Conservation (phyloP, 2,329 filamentous ascomycete species). For the Stachybotrys echinatus region DNA sequence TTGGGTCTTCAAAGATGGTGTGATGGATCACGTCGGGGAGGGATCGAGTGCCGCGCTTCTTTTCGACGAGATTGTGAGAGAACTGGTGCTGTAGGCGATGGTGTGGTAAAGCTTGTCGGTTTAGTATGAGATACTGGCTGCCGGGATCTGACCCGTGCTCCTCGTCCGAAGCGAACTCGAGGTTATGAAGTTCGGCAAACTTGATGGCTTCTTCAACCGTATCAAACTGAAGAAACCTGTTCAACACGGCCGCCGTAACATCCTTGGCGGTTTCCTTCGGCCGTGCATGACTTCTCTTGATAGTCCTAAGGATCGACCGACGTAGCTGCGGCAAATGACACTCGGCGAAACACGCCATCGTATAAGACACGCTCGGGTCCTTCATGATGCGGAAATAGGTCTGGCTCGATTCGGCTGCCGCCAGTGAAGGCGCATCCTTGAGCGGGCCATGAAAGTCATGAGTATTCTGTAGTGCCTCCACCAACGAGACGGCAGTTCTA, state of each 20-base stretch:
- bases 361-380: slow-evolving; percentile 54
- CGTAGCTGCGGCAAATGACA: slow-evolving; percentile 60
- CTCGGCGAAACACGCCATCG: slow-evolving; percentile 65
- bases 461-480: slow-evolving; percentile 55
- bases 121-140: slow-evolving; percentile 37
- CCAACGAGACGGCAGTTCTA: slow-evolving; percentile 55
- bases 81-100: slow-evolving; percentile 50
- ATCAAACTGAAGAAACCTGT: slow-evolving; percentile 60
- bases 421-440: slow-evolving; percentile 40
- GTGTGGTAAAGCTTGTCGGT: slow-evolving; percentile 37
- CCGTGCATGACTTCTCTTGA: slow-evolving; percentile 50
- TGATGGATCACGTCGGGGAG: slow-evolving; percentile 51
- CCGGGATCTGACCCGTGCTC: slow-evolving; percentile 27
- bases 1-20: slow-evolving; percentile 42
- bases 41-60: slow-evolving; percentile 47
- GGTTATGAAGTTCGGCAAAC: slow-evolving; percentile 55
- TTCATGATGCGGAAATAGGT: slow-evolving; percentile 58
- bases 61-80: slow-evolving; percentile 52
- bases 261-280: slow-evolving; percentile 54
- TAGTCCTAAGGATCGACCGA: slow-evolving; percentile 49
- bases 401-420: slow-evolving; percentile 43
- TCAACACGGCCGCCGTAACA: slow-evolving; percentile 51
- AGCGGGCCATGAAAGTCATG: slow-evolving; percentile 53
- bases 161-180: slow-evolving; percentile 41
- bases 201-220: slow-evolving; percentile 59